Evolutionary conservation across 208 protist species (phyloP).

Genomic region (Porcisia hertigi): DNA sequence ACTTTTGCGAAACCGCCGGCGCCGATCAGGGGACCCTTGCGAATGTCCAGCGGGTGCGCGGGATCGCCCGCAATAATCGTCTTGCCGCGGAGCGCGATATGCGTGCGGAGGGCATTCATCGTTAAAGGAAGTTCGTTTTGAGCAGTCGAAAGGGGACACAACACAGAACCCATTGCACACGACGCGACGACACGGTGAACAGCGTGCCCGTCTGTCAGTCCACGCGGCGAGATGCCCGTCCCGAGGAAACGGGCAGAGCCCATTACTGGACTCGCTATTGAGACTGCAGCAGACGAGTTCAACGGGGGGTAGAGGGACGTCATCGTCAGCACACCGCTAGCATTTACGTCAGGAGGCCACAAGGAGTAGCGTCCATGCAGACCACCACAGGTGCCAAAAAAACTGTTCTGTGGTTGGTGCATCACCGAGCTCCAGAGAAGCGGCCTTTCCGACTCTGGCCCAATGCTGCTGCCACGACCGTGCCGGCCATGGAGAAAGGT

Average conservation of each 20-base stretch:
- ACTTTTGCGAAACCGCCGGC: constrained; percentile 88
- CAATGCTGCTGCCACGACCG: constrained; percentile 27
- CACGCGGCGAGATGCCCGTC: constrained; percentile 12
- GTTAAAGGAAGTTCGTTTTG: constrained; percentile 52
- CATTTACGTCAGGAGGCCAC: constrained; percentile 24
- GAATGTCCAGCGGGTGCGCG: constrained; percentile 68
- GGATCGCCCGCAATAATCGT: constrained; percentile 71
- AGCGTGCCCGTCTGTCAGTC: constrained; percentile 8
- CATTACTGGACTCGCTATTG: constrained; percentile 24
- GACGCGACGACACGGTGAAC: constrained; percentile 29
- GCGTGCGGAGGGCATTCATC: constrained; percentile 53
- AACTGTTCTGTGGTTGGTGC: constrained; percentile 28
- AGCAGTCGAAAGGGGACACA: constrained; percentile 27
- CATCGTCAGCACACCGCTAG: constrained; percentile 21
- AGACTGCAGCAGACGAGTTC: not conserved
- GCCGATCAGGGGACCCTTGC: constrained; percentile 75
- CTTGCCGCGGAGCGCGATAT: constrained; percentile 60
- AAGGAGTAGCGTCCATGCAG: constrained; percentile 16
- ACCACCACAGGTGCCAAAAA: constrained; percentile 16
- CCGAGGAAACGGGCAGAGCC: constrained; percentile 15
- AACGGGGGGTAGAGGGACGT: constrained; percentile 7
- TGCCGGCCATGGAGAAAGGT: constrained; percentile 23
- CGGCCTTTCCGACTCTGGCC: constrained; percentile 18
- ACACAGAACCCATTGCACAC: constrained; percentile 28
- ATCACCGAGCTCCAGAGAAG: constrained; percentile 11